phyloP scores from a whole-genome alignment of 352 stramenopile genomes.

The Peronospora farinosa region DNA sequence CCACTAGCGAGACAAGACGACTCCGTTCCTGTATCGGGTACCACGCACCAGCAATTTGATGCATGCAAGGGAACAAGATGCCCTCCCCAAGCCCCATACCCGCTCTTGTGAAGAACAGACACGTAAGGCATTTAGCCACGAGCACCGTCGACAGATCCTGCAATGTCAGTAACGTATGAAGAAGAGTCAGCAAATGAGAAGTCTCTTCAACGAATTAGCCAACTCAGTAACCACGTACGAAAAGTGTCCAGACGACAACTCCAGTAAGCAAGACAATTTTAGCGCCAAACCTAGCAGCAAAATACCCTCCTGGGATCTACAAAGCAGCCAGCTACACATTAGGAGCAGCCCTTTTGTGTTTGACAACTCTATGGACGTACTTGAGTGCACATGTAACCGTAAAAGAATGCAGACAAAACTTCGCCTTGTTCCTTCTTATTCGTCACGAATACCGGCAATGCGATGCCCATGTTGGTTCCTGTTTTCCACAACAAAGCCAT shows the following conservation, averaged over 20 bases:
- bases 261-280: constrained; percentile 69
- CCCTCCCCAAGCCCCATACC: constrained; percentile 83
- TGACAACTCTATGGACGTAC: constrained; percentile 15
- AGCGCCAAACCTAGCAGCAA: constrained; percentile 57
- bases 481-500: constrained; percentile 1
- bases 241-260: constrained; percentile 80
- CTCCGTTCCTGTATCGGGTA: constrained; percentile 79
- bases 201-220: not conserved
- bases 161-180: constrained; percentile 2
- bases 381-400: constrained; percentile 84
- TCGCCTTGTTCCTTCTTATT: constrained; percentile 75
- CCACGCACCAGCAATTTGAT: constrained; percentile 79
- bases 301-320: constrained; percentile 73
- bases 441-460: constrained; percentile 64
- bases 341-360: not conserved
- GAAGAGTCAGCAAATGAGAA: not conserved
- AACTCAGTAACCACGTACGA: constrained; percentile 31
- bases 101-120: constrained; percentile 68
- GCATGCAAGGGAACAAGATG: constrained; percentile 86
- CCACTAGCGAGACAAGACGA: constrained; percentile 70
- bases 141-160: constrained; percentile 70
- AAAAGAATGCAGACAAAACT: constrained; percentile 83
- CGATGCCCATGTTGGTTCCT: constrained; percentile 86
- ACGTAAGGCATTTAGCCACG: constrained; percentile 49
- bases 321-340: not conserved